Evolutionary conservation across 306 rosid genomes (phyloP), one percentile per base, ranked within the genome.

Genomic region (Cicer bijugum): DNA sequence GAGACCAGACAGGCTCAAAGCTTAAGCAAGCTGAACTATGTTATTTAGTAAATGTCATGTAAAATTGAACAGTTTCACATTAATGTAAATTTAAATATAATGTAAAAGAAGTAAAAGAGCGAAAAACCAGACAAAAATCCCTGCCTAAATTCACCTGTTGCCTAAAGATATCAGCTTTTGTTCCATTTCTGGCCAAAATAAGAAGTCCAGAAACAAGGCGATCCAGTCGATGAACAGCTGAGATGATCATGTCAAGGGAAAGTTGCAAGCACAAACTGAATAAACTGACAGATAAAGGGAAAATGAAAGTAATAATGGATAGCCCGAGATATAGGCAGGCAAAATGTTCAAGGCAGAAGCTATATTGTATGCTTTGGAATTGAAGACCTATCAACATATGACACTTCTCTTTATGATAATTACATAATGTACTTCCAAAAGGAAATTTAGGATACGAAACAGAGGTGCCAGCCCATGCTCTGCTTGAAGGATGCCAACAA

Each of bases 161-260:
- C 87, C 99, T 83, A 83, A 91, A 95, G 19, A 58, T 53, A 53
- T 95, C 92, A 28, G 99, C 99, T 82, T 90, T 88, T 72, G 86
- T 56, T 76, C 96, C 93, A 80, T 81, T 95, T 90, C 97, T 87
- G 38, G 97, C 97, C 82, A 95, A 82, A 79, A 92, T 95, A 78
- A 95, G 94, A 74, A 95, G 99, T 70, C 99, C 96, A 8, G 97
- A 95, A 81, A 95, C 99, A 66, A 91, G 90, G 14, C 96, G 99
- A 84, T 95, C 99, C 53, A 91, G 81, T 38, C 97, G 89, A 87
- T 95, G 99, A 81, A 95, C 9, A 8, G 97, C 99, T 95, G 59
- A 73, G 80, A 81, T 46, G 47, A 67, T 81, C 43, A 33, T 53
- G 91, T 95, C 83, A 90, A 81, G 99, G 90, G 56, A 78, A 83